A percentile compares a stretch with the other conserved stretches of the same genome.
Evolutionary conservation across 2,329 filamentous ascomycete genomes (phyloP).

Genomic region (Nectriaceae sp.): DNA sequence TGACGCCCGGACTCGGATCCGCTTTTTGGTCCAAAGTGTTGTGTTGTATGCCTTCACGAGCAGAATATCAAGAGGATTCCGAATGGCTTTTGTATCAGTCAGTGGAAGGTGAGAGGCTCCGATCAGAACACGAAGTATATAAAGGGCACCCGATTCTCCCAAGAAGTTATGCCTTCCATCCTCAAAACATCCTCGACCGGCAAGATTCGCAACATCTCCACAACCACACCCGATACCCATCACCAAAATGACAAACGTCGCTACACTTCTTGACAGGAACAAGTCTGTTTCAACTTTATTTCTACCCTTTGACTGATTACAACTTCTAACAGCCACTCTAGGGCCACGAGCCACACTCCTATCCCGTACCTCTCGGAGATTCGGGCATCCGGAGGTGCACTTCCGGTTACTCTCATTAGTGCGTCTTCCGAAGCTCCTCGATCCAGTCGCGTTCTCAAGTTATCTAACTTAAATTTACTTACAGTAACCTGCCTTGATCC

Average conservation of each 20-base stretch:
- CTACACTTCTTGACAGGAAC: conserved; percentile 7
- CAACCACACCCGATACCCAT: background rate
- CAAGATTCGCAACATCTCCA: background rate
- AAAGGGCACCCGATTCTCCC: background rate
- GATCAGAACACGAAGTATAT: background rate
- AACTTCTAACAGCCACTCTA: background rate
- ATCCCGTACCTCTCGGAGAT: conserved; percentile 8
- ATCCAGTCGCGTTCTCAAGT: too few relatives aligned
- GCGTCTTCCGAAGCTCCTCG: background rate
- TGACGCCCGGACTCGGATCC: background rate
- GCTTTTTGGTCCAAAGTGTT: background rate
- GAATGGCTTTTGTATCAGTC: too few relatives aligned
- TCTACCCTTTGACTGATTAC: background rate
- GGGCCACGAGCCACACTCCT: conserved; percentile 5
- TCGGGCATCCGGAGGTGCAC: background rate
- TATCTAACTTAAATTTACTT: background rate
- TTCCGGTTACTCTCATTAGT: conserved; percentile 7
- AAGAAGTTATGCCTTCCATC: background rate
- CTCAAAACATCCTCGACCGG: background rate
- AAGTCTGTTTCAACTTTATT: background rate
- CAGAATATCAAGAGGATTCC: too few relatives aligned
- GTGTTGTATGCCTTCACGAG: background rate
- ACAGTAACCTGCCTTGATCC: conserved; percentile 10
- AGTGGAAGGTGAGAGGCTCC: too few relatives aligned
- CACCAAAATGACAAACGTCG: conserved; percentile 1